Evolutionary conservation across 352 stramenopile genomes (phyloP), one percentile per base, ranked within the genome.

Genomic region (Pythium periplocum): DNA sequence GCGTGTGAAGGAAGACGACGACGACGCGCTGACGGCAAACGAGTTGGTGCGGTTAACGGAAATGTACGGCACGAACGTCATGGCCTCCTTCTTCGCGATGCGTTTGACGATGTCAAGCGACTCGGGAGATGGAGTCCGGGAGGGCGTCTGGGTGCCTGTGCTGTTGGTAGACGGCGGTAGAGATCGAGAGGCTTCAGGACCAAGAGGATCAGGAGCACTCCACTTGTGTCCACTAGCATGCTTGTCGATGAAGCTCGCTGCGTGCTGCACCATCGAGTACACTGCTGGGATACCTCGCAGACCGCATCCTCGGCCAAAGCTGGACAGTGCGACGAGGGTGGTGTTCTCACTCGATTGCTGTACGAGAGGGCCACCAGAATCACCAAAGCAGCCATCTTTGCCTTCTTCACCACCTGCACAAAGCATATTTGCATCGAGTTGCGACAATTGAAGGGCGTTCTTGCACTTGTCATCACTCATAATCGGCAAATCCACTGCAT

Each of bases 311-410:
- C 63, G 55, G 4, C 70, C 70, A 38, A 51, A 79, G 50, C 70
- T 79, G 2, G 64, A 57, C 17, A 66, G 57, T 9, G 52, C 70
- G 6, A 76, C 70, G 0, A 76, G 49, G 5, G 50, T 47, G 4
- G 49, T 35, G 12, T 30, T 34, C 4, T 12, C 46, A 26, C 38
- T 59, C 1, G 33, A 44, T 12, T 59, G 37, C 8, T 55, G 56
- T 2, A 77, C 58, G 0, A 80, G 53, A 1, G 70, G 70, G 0
- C 61, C 67, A 4, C 70, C 70, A 2, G 70, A 80, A 46, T 80
- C 70, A 4, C 70, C 70, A 38, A 66, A 54, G 49, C 70, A 80
- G 2, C 57, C 62, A 36, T 80, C 70, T 35, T 70, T 69, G 9
- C 59, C 64, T 10, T 59, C 48, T 32, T 75, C 55, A 8, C 67